These are phyloP conservation scores for Aegilops bicornis DNA, from an alignment of 176 grass and related monocot species.

Conservation along the genomic window DNA sequence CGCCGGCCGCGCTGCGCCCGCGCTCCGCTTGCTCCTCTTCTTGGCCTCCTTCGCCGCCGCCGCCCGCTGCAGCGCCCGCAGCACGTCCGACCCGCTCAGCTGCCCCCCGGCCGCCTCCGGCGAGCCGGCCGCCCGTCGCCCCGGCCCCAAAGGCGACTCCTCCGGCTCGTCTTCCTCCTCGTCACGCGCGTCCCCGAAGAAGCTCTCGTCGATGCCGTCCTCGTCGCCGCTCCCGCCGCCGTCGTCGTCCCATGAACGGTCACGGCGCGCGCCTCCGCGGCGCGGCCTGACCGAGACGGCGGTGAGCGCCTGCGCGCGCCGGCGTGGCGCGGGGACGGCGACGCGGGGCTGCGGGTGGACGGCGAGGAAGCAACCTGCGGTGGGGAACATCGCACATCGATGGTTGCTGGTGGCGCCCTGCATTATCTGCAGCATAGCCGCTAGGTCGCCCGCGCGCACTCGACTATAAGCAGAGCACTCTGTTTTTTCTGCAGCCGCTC, in stretches of 20 bases:
- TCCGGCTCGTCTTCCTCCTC: background rate
- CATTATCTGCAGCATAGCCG: background rate
- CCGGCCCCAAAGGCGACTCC: background rate
- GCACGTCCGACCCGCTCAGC: slow-evolving; percentile 51
- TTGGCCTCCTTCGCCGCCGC: slow-evolving; percentile 44
- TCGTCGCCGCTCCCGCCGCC: slow-evolving; percentile 2
- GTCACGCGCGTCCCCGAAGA: slow-evolving; percentile 25
- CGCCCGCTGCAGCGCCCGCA: slow-evolving; percentile 48
- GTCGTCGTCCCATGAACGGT: slow-evolving; percentile 28
- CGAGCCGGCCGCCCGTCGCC: background rate
- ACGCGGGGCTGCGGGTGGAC: background rate
- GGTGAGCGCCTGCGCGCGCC: background rate
- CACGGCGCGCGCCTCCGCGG: background rate
- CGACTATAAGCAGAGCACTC: background rate
- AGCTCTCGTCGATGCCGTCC: slow-evolving; percentile 30
- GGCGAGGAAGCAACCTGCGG: slow-evolving; percentile 35
- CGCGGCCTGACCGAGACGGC: slow-evolving; percentile 19
- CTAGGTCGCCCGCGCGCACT: background rate
- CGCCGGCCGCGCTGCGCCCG: background rate
- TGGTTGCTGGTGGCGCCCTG: background rate
- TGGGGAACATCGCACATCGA: slow-evolving; percentile 8
- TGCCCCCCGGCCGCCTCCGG: background rate
- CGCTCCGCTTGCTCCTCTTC: slow-evolving; percentile 9
- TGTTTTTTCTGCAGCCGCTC: background rate
- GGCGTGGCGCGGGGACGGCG: background rate